Evolutionary conservation across 2,329 filamentous ascomycete species (phyloP), one percentile per base, ranked within the genome.

Genomic region (Penicillium rolfsii): DNA sequence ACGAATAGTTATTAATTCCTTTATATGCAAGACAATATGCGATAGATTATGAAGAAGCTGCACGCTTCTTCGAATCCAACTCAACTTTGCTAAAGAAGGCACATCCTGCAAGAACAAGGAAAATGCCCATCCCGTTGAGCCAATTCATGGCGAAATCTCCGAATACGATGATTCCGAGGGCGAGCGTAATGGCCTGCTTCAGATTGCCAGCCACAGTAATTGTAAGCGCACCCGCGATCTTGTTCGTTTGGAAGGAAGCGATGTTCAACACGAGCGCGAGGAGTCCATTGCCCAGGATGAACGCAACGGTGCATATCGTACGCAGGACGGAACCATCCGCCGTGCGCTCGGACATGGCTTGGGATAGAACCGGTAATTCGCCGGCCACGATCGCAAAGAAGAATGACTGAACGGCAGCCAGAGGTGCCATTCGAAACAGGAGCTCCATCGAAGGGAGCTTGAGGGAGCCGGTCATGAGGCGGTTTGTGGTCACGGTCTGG

Each of bases 191-290:
- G 8, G 63, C 61, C 36, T 65, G 63, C 16, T 63, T 63, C 35
- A 65, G 52, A 36, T 65, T 65, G 3, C 63, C 63, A 33, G 55
- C 58, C 11, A 65, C 63, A 4, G 63, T 63, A n/a, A 65, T 61
- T 1, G 61, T 61, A n/a, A 65, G 52, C 12, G 63, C 61, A 12
- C 63, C 63, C 3, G 63, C 63, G 16, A 65, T 57, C 43, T 63
- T 63, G 57, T 63, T 65, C 2, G 63, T 60, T 30, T 65, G 61
- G 56, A 65, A 65, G 0, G 61, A 63, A 9, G 63, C 57, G n/a
- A 65, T 59, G 35, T 65, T 65, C 38, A 65, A 40, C 8, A 65
- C 57, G 33, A 65, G 60, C 9, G 63, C 63, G 5, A 65, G 57
- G 1, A 63, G 52, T 3, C 63, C 63, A 36, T 65, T 65, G 0